A percentile compares a stretch with the other conserved stretches of the same genome.
Evolutionary conservation across 352 stramenopile genomes (phyloP).

Genomic region (Phytophthora litchii): DNA sequence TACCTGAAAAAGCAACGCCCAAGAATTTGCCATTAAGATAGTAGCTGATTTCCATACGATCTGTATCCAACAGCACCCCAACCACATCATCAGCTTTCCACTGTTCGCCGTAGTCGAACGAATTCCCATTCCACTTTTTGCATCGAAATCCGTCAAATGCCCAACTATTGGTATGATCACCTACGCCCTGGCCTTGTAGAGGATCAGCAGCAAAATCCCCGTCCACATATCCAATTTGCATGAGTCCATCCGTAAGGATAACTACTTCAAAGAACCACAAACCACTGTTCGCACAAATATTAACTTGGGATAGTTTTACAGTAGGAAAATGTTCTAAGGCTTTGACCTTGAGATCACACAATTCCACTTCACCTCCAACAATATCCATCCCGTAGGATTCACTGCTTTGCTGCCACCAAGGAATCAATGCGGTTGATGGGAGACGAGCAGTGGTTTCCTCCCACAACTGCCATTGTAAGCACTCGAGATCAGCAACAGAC

Average conservation of each 20-base stretch:
- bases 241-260: slow-evolving; percentile 89
- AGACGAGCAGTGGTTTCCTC: slow-evolving; percentile 14
- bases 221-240: slow-evolving; percentile 95
- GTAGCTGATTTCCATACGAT: slow-evolving; percentile 87
- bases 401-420: slow-evolving; percentile 40
- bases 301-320: slow-evolving; percentile 53
- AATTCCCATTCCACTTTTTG: slow-evolving; percentile 90
- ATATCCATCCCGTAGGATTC: slow-evolving; percentile 27
- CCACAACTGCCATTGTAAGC: slow-evolving; percentile 40
- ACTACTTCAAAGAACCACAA: slow-evolving; percentile 93
- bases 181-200: slow-evolving; percentile 89
- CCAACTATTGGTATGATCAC: slow-evolving; percentile 91
- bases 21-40: slow-evolving; percentile 92
- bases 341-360: slow-evolving; percentile 58
- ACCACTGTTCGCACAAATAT: slow-evolving; percentile 58
- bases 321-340: slow-evolving; percentile 85
- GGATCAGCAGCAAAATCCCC: slow-evolving; percentile 81
- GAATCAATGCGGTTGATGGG: background rate
- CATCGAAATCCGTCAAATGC: slow-evolving; percentile 91
- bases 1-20: slow-evolving; percentile 77
- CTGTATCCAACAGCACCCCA: slow-evolving; percentile 86
- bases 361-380: slow-evolving; percentile 73
- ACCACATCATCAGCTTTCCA: slow-evolving; percentile 88
- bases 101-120: slow-evolving; percentile 79
- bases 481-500: slow-evolving; percentile 37